Percentiles rank a stretch among this genome's conserved stretches.
Conservation (phyloP, 78 protist genomes). For the Tieghemostelium lacteum region DNA sequence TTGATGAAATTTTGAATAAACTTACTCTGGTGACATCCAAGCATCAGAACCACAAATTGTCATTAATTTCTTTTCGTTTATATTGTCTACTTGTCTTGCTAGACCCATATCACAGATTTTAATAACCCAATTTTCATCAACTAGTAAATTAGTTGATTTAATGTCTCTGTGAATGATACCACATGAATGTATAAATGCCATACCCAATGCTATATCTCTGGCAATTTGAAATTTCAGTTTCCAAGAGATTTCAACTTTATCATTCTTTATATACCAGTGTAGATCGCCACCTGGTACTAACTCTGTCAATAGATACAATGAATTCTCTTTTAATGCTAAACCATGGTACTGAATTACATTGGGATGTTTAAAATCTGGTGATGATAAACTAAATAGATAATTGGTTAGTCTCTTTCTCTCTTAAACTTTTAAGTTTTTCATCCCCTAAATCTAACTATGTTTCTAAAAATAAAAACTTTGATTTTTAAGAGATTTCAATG, state of each 20-base stretch:
- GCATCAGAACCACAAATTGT: constrained; percentile 79
- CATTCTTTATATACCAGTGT: constrained; percentile 68
- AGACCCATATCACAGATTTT: constrained; percentile 88
- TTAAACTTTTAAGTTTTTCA: neutral
- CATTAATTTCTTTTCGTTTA: constrained; percentile 34
- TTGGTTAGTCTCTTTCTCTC: too few relatives aligned
- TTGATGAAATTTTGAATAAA: too few relatives aligned
- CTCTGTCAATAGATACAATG: constrained; percentile 67
- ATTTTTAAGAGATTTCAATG: too few relatives aligned
- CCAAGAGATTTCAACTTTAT: constrained; percentile 10
- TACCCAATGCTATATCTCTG: constrained; percentile 68
- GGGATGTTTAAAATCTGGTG: constrained; percentile 36
- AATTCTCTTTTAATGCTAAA: constrained; percentile 59
- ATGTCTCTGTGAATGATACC: constrained; percentile 87
- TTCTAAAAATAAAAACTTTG: neutral
- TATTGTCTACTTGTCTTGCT: constrained; percentile 24
- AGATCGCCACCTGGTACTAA: constrained; percentile 67
- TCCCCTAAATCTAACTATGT: neutral
- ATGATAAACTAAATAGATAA: too few relatives aligned
- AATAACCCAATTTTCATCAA: constrained; percentile 56
- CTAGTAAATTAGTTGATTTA: constrained; percentile 81
- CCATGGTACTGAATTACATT: constrained; percentile 72
- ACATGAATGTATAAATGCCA: constrained; percentile 78
- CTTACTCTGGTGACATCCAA: constrained; percentile 81
- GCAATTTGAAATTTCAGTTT: constrained; percentile 29